Base-by-base conservation (phyloP, 2,329 filamentous ascomycete genomes). In the Exophiala spinifera region DNA sequence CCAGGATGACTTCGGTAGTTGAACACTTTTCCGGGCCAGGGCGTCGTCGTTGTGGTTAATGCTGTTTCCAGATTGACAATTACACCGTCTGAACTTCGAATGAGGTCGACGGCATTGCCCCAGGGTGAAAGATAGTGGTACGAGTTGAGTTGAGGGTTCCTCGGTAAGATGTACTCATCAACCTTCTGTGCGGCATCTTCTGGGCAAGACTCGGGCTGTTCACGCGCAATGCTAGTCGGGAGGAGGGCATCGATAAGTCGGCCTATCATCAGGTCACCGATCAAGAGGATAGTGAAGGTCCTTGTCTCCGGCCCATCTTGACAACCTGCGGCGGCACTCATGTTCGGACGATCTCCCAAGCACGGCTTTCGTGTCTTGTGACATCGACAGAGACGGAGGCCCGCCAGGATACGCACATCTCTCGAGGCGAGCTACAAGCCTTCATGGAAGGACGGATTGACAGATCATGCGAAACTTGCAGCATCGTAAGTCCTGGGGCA, bases 211-310 rank as follows among this genome's bases (percentile, higher is more conserved):
- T 72, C 69, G 4, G 49, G 28, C 8, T 37, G 42, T n/a, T 45
- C 36, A 3, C 49, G 49, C 15, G 40, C 39, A 31, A 46, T 51
- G 15, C 49, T 51, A 3, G 60, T 60, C 14, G 68, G 66, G 52
- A 70, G 67, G 46, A 74, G 64, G 59, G 73, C 70, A 59, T 74
- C 72, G 55, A 74, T 63, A 8, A 74, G 69, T 3, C 72, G 70
- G 40, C 68, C 72, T 7, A 73, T 68, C 72, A 74, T 74, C n/a
- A 72, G 67, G 51, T 74, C 72, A 56, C 72, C 72, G 34, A 66
- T 56, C 54, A 69, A 65, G 49, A 66, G 64, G 45, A 71, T 51
- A 31, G 61, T 67, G 60, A 66, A 72, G 7, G 51, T 40, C 25
- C 11, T 7, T 15, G 23, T 44, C 21, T n/a, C 20, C 15, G 20